Base-by-base conservation (phyloP, 306 rosid genomes). In the Begonia loranthoides region DNA sequence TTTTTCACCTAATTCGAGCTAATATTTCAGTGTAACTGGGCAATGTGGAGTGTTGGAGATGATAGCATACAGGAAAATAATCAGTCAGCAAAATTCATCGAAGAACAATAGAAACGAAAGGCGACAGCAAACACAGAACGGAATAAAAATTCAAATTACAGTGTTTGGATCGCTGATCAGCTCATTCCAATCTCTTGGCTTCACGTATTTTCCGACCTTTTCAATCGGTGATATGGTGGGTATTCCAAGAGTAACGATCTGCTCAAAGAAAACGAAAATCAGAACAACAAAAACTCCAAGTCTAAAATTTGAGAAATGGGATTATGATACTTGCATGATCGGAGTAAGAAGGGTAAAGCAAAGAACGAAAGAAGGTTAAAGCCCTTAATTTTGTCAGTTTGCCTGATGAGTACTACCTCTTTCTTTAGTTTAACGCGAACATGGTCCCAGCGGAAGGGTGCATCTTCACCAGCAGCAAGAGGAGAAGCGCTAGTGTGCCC, bases 171-270 rank as follows among this genome's bases (percentile, higher is more conserved):
- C 87, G 24, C 80, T 76, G 16, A 85, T 90, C 73, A 90, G 50
- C 49, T 64, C 57, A 70, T 90, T 90, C 97, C 95, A 85, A 49
- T 85, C 95, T 54, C 68, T 61, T 36, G 95, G 87, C 67, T 71
- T 69, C 19, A 90, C 81, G 45, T 90, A 85, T 64, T 80, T 82
- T 49, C 95, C 95, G 15, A 82, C 95, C 71, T 46, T 82, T 66
- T 82, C 82, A 56, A 59, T 75, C 61, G 97, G 97, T 9, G 85
- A 90, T 44, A 82, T 58, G 1, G 57, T 39, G 64, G 97, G 87
- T 87, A 90, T 82, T 59, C 97, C 95, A 52, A 90, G 95, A 46
- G 87, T 76, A 50, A 90, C 97, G 73, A 90, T 90, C 95, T 90
- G 81, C 56, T 40, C 55, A 68, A 50, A 43, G 28, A 28, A 39